Percentiles rank a stretch among this genome's conserved stretches.
phyloP scores from a whole-genome alignment of 2,329 filamentous ascomycete genomes.

The Aureobasidium sp. region DNA sequence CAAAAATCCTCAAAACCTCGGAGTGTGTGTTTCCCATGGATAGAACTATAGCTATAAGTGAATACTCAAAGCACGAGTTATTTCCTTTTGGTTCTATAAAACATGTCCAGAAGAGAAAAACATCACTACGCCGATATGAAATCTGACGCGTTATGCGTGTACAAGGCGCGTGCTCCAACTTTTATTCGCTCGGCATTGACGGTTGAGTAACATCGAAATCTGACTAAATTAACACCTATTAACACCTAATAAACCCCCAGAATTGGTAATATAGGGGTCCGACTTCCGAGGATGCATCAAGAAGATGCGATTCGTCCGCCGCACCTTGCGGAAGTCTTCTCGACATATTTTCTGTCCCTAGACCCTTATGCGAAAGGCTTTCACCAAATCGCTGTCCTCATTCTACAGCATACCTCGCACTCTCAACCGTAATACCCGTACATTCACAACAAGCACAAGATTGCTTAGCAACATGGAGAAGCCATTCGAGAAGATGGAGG shows the following conservation, averaged over 20 bases:
- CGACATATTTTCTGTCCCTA: not conserved
- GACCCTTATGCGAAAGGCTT: not conserved
- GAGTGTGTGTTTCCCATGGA: not conserved
- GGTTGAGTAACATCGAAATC: not conserved
- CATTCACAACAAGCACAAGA: not conserved
- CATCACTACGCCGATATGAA: no score
- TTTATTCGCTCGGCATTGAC: not conserved
- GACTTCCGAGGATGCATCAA: not conserved
- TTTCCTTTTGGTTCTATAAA: not conserved
- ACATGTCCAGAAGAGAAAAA: no score
- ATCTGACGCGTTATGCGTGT: not conserved
- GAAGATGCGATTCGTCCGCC: not conserved
- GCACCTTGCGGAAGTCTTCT: not conserved
- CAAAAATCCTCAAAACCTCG: not conserved
- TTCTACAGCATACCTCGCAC: not conserved
- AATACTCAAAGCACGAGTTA: not conserved
- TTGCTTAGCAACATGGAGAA: slow-evolving; percentile 16
- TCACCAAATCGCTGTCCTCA: not conserved
- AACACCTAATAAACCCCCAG: not conserved
- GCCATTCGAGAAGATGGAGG: slow-evolving; percentile 21
- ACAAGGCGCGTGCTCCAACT: not conserved
- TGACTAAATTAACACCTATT: not conserved
- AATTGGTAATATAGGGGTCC: not conserved
- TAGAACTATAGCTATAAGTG: not conserved
- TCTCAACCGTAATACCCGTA: not conserved